phyloP scores from a whole-genome alignment of 2,329 filamentous ascomycete genomes.

The Teratosphaeria epicoccoides region DNA sequence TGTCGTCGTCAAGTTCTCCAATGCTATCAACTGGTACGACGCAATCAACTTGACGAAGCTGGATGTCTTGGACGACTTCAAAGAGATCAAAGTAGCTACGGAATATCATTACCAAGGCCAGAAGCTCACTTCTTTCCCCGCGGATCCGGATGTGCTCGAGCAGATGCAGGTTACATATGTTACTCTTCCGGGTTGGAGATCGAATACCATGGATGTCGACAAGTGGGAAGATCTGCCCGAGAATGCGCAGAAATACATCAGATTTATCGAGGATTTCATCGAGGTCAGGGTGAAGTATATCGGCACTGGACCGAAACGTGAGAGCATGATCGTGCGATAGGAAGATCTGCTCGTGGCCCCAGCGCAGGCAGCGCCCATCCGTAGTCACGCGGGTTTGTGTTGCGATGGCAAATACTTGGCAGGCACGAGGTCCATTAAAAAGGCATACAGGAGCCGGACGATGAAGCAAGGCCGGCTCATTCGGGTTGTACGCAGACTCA shows the following conservation, averaged over 20 bases:
- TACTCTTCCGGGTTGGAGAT: constrained; percentile 60
- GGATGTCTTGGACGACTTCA: constrained; percentile 63
- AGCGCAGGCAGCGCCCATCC: background rate
- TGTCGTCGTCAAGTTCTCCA: constrained; percentile 57
- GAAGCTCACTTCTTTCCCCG: constrained; percentile 53
- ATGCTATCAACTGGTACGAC: constrained; percentile 57
- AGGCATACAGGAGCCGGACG: background rate
- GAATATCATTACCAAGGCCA: constrained; percentile 53
- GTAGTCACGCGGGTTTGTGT: background rate
- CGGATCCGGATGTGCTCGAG: constrained; percentile 49
- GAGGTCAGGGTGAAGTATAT: constrained; percentile 55
- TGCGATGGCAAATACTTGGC: background rate
- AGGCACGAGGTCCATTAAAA: background rate
- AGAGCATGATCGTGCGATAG: constrained; percentile 51
- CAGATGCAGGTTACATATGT: constrained; percentile 56
- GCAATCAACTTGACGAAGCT: constrained; percentile 55
- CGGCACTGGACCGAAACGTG: constrained; percentile 54
- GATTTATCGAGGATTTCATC: constrained; percentile 56
- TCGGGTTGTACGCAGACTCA: background rate
- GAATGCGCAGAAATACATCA: constrained; percentile 55
- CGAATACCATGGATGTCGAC: constrained; percentile 49
- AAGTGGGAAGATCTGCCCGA: constrained; percentile 53
- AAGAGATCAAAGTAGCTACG: constrained; percentile 62
- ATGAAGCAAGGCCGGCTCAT: background rate
- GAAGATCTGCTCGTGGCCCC: background rate